These are phyloP conservation scores for Marasmius fiardii DNA, from an alignment of 1,284 basidiomycete genomes.

Conservation along the genomic window DNA sequence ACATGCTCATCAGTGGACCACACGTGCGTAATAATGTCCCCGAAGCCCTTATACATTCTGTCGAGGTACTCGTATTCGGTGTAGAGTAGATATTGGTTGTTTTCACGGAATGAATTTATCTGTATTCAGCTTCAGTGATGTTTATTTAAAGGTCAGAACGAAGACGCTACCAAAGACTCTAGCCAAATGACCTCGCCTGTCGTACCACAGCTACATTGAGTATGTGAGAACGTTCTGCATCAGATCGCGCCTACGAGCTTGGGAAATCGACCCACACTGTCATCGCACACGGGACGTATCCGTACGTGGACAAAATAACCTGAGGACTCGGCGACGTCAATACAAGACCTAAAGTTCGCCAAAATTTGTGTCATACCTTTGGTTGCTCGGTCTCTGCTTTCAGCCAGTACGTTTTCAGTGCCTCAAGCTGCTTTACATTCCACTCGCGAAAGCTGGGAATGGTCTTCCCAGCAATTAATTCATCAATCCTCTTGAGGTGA, in stretches of 20 bases:
- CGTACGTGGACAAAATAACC: constrained; percentile 8
- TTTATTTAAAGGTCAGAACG: no score
- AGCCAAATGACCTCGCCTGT: no score
- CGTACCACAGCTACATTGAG: no score
- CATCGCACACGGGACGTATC: no score
- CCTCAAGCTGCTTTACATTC: constrained; percentile 4
- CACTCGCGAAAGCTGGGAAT: background rate
- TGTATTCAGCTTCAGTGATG: no score
- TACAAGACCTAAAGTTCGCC: no score
- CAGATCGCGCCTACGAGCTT: background rate
- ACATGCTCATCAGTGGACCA: no score
- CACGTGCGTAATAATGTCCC: constrained; percentile 6
- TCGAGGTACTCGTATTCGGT: background rate
- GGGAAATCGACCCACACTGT: no score
- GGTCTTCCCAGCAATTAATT: background rate
- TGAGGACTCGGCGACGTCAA: background rate
- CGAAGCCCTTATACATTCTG: constrained; percentile 2
- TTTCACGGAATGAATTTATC: constrained; percentile 5
- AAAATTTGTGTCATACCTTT: background rate
- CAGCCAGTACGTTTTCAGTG: constrained; percentile 3
- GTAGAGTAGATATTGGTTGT: constrained; percentile 6
- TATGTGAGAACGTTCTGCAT: background rate
- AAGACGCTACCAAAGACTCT: no score
- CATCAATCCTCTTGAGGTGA: no score
- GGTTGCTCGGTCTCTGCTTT: constrained; percentile 1